A percentile compares a stretch with the other conserved stretches of the same genome.
Conservation (phyloP, 331 rosid species). For the Prunus yedoensis region DNA sequence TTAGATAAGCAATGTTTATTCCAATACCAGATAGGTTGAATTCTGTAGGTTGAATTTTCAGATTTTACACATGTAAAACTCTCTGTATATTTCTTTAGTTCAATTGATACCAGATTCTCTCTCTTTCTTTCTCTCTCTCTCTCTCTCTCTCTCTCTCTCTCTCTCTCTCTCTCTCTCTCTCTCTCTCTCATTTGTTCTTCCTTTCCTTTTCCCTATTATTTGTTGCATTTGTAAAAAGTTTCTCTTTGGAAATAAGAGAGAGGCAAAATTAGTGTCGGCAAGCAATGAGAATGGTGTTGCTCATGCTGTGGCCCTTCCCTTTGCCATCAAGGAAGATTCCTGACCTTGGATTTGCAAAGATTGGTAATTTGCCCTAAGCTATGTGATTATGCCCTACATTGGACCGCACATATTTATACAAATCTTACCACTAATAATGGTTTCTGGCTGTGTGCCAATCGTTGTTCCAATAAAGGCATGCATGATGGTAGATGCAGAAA, state of each 20-base stretch:
- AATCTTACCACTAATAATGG: not conserved
- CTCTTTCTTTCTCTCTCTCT: too few relatives aligned
- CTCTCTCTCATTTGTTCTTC: not conserved
- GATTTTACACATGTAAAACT: constrained; percentile 20
- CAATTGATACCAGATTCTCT: not conserved
- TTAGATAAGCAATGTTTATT: not conserved
- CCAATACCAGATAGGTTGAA: constrained; percentile 8
- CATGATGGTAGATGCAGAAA: constrained; percentile 2
- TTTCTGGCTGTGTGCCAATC: not conserved
- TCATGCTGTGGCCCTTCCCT: not conserved
- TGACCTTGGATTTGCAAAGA: not conserved
- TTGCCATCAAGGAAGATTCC: not conserved
- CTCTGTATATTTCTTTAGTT: constrained; percentile 15
- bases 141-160: too few relatives aligned
- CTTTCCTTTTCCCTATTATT: too few relatives aligned
- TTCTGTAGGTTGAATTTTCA: constrained; percentile 9
- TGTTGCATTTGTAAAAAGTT: not conserved
- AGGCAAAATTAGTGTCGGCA: constrained; percentile 51
- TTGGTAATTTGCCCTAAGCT: constrained; percentile 2
- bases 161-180: not conserved
- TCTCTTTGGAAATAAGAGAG: not conserved
- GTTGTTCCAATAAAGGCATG: too few relatives aligned
- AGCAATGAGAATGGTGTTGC: constrained; percentile 13
- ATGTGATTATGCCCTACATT: not conserved
- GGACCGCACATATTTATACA: not conserved